Conservation (phyloP, 2,329 filamentous ascomycete genomes). For the Tothia fuscella region DNA sequence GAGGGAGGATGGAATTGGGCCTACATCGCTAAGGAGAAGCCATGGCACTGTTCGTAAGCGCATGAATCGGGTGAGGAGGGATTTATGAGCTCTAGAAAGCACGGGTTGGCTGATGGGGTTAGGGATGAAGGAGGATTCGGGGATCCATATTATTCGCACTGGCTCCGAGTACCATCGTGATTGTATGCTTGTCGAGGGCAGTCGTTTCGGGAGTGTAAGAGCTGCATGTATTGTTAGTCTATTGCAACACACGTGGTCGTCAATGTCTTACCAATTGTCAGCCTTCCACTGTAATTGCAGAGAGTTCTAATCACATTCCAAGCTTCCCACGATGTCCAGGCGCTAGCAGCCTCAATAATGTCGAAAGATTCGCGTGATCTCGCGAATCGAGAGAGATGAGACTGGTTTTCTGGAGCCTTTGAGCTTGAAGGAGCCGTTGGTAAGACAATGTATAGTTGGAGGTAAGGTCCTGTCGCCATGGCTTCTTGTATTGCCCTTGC, state of each 20-base stretch:
- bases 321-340: slow-evolving; percentile 79
- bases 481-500: slow-evolving; percentile 74
- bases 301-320: slow-evolving; percentile 81
- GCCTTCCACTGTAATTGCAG: slow-evolving; percentile 71
- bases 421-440: slow-evolving; percentile 54
- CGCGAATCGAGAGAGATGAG: slow-evolving; percentile 6
- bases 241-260: slow-evolving; percentile 5
- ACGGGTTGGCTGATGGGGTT: slow-evolving; percentile 49
- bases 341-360: slow-evolving; percentile 40
- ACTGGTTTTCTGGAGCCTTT: slow-evolving; percentile 7
- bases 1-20: slow-evolving; percentile 32
- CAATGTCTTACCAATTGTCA: slow-evolving; percentile 69
- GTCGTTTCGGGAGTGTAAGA: slow-evolving; percentile 44
- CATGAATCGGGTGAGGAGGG: slow-evolving; percentile 44
- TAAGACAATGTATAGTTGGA: slow-evolving; percentile 70
- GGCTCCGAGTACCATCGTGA: slow-evolving; percentile 54
- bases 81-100: slow-evolving; percentile 45
- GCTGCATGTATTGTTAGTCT: slow-evolving; percentile 26
- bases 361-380: slow-evolving; percentile 16
- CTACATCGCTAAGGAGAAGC: slow-evolving; percentile 48
- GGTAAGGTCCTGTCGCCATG: slow-evolving; percentile 58
- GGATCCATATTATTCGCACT: slow-evolving; percentile 43
- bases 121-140: slow-evolving; percentile 41
- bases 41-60: slow-evolving; percentile 46
- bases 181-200: slow-evolving; percentile 45